Conservation (phyloP, 23 red algal species). For the Gracilariopsis chorda region DNA sequence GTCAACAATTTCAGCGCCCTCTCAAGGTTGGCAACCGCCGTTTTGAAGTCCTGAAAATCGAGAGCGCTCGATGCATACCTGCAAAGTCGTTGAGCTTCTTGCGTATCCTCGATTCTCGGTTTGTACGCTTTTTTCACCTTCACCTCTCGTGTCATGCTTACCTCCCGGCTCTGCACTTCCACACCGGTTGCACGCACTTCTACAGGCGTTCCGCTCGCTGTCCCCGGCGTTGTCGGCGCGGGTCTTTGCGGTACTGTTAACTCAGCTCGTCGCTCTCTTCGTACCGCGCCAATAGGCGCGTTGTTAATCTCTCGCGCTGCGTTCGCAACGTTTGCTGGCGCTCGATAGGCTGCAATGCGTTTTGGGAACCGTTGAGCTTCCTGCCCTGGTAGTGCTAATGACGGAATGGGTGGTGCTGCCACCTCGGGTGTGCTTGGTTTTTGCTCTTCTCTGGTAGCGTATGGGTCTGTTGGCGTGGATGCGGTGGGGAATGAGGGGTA, state of each 20-base stretch:
- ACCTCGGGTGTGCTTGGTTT: not conserved
- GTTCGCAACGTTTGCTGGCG: too few species aligned
- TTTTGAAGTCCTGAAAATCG: constrained; percentile 80
- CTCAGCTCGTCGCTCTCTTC: not conserved
- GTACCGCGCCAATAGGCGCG: not conserved
- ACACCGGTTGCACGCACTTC: not conserved
- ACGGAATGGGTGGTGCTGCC: not conserved
- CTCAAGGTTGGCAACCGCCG: constrained; percentile 50
- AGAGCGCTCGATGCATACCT: constrained; percentile 75
- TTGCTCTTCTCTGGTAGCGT: too few species aligned
- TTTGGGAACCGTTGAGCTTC: not conserved
- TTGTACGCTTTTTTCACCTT: not conserved
- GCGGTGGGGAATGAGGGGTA: too few species aligned
- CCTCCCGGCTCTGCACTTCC: too few species aligned
- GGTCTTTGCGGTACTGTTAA: not conserved
- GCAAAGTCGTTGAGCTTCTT: constrained; percentile 67
- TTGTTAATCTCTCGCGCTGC: too few species aligned
- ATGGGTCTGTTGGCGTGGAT: too few species aligned
- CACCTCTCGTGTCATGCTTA: not conserved
- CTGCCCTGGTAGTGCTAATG: not conserved
- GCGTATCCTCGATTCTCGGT: constrained; percentile 16
- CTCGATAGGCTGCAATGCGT: too few species aligned
- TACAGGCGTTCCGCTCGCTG: not conserved
- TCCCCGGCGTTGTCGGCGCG: not conserved
- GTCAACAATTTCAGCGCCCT: constrained; percentile 2